These are phyloP conservation scores for Kwoniella sp. DNA, from an alignment of 768 basidiomycete genomes.

Conservation along the genomic window DNA sequence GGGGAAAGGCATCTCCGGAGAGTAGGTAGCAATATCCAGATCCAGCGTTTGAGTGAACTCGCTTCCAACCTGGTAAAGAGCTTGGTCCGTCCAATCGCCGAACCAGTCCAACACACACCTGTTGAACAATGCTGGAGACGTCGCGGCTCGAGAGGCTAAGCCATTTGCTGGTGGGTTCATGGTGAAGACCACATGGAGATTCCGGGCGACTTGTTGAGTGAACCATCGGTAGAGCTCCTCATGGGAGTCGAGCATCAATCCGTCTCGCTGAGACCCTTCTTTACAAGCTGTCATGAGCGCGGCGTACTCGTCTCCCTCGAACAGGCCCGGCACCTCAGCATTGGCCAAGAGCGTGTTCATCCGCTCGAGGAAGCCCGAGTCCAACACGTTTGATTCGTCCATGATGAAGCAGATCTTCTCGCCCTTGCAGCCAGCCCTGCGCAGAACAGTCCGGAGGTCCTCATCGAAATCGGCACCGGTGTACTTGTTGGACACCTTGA, in stretches of 20 bases:
- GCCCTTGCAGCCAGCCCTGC: slow-evolving; percentile 93
- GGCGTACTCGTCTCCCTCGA: slow-evolving; percentile 98
- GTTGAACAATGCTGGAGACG: slow-evolving; percentile 91
- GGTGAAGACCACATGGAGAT: slow-evolving; percentile 97
- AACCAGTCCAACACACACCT: slow-evolving; percentile 99
- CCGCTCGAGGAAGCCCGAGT: slow-evolving; percentile 97
- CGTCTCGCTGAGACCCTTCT: slow-evolving; percentile 98
- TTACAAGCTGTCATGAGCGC: slow-evolving; percentile 99
- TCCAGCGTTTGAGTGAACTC: slow-evolving; percentile 94
- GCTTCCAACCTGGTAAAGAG: slow-evolving; percentile 94
- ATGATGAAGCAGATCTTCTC: slow-evolving; percentile 99
- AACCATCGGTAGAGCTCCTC: slow-evolving; percentile 99
- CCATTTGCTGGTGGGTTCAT: slow-evolving; percentile 99
- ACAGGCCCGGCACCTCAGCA: slow-evolving; percentile 99
- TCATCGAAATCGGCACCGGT: slow-evolving; percentile 98
- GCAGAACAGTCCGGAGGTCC: slow-evolving; percentile 87
- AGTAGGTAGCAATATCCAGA: slow-evolving; percentile 78
- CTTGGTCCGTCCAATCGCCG: slow-evolving; percentile 98
- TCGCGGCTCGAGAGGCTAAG: slow-evolving; percentile 89
- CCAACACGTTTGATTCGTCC: slow-evolving; percentile 99
- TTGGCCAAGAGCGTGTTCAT: slow-evolving; percentile 99
- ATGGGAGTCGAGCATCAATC: slow-evolving; percentile 94
- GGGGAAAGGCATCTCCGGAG: slow-evolving; percentile 76
- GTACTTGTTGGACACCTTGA: slow-evolving; percentile 99
- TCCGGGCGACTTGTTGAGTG: slow-evolving; percentile 95